A percentile compares a stretch with the other conserved stretches of the same genome.
phyloP scores from a whole-genome alignment of 495 filamentous ascomycete species.

The Penicillium herquei region DNA sequence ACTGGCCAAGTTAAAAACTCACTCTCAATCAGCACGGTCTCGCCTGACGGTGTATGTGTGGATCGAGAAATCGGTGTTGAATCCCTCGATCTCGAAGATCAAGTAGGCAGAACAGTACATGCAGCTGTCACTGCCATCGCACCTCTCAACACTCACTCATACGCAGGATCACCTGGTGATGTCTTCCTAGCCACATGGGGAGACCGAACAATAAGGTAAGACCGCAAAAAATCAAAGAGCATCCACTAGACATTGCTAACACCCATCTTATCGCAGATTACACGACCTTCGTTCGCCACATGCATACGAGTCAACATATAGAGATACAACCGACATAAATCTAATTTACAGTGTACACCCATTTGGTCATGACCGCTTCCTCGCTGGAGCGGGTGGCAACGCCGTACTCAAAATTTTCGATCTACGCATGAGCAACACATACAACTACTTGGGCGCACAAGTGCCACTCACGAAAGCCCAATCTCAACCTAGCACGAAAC shows the following conservation, averaged over 20 bases:
- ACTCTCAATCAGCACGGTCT: slow-evolving; percentile 50
- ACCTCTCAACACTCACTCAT: slow-evolving; percentile 40
- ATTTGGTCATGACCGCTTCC: slow-evolving; percentile 54
- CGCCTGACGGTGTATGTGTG: slow-evolving; percentile 34
- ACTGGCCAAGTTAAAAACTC: slow-evolving; percentile 44
- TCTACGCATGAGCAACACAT: slow-evolving; percentile 54
- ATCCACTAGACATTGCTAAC: slow-evolving; percentile 2
- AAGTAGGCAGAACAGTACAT: slow-evolving; percentile 21
- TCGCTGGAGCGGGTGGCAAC: slow-evolving; percentile 56
- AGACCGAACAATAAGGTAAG: slow-evolving; percentile 54
- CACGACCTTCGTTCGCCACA: slow-evolving; percentile 62
- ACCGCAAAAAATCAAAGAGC: not conserved
- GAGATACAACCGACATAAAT: slow-evolving; percentile 54
- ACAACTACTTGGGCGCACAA: slow-evolving; percentile 37
- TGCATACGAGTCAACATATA: slow-evolving; percentile 47
- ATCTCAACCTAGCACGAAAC: not conserved
- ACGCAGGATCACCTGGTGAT: slow-evolving; percentile 37
- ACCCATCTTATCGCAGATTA: slow-evolving; percentile 39
- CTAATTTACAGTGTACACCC: slow-evolving; percentile 60
- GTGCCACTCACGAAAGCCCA: not conserved
- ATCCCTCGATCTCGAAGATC: slow-evolving; percentile 22
- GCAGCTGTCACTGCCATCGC: slow-evolving; percentile 51
- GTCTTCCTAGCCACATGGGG: slow-evolving; percentile 63
- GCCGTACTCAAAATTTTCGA: slow-evolving; percentile 65
- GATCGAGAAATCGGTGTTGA: slow-evolving; percentile 34